These are phyloP conservation scores for Durotheca rogersii DNA, from an alignment of 495 filamentous ascomycete genomes.

Conservation along the genomic window DNA sequence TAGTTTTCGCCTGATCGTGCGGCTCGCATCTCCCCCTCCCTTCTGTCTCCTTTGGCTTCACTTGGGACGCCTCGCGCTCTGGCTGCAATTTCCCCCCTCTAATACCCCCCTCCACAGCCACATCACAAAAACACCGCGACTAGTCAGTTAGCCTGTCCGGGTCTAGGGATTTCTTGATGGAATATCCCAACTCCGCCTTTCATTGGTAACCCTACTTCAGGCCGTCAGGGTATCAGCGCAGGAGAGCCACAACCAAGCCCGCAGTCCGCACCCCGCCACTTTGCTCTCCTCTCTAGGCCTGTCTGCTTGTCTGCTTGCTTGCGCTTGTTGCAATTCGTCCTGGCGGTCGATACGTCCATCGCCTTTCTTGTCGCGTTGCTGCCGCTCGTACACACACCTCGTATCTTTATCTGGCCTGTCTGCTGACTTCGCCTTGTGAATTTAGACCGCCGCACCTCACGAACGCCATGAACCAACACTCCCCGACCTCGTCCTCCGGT, in stretches of 20 bases:
- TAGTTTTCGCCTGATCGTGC: too few species aligned
- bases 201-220: slow-evolving; percentile 26
- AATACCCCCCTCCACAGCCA: slow-evolving; percentile 23
- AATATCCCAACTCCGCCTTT: slow-evolving; percentile 11
- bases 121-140: slow-evolving; percentile 11
- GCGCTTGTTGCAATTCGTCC: slow-evolving; percentile 14
- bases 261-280: slow-evolving; percentile 8
- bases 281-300: slow-evolving; percentile 9
- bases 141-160: slow-evolving; percentile 9
- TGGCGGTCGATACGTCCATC: background rate
- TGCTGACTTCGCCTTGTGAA: slow-evolving; percentile 14
- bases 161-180: slow-evolving; percentile 13
- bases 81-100: slow-evolving; percentile 10
- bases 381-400: slow-evolving; percentile 4
- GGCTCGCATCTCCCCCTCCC: too few species aligned
- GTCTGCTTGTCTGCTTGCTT: slow-evolving; percentile 16
- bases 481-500: slow-evolving; percentile 76
- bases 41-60: too few species aligned
- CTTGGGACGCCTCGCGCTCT: slow-evolving; percentile 28
- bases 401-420: background rate
- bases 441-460: slow-evolving; percentile 40
- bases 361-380: slow-evolving; percentile 7
- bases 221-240: slow-evolving; percentile 21
- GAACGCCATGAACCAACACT: slow-evolving; percentile 58
- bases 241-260: slow-evolving; percentile 15